Base-by-base conservation (phyloP, 805 yeast species). In the Yarrowia divulgata region DNA sequence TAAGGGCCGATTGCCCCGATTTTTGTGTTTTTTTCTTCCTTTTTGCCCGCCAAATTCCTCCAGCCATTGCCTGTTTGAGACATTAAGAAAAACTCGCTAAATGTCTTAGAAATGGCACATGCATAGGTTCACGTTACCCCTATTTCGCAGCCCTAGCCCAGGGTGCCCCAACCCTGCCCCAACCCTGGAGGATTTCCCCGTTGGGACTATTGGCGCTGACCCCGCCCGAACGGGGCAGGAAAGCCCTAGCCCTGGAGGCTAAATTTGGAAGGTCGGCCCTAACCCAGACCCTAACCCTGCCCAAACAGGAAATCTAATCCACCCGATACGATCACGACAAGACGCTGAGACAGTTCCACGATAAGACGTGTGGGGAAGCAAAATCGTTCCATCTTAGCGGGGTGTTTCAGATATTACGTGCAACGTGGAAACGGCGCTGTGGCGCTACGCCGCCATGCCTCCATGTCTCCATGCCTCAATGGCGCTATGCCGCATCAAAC, bases 51-150 rank as follows among this genome's bases (percentile, higher is more conserved):
- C n/a, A 13, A 52, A 13, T 37, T 34, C 35, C 35, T 50, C 29
- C 57, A 52, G 57, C 32, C 58, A 52, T 54, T 54, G 42, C 58
- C 60, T 14, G 19, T 37, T 54, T 54, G 60, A 54, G 60, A 54
- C 60, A 37, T 54, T 35, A 52, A 35, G 12, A 35, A 23, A 35
- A 7, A 7, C 58, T 54, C 60, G 60, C 60, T 39, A 54, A 52
- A 54, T 54, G 60, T 54, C 60, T 54, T 54, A 14, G 60, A 54
- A 54, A 52, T 52, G 43, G 43, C 43, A 52, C 43, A 52, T 52
- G 58, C 58, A 52, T 52, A 52, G 58, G 29, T 52, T 52, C 35
- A 52, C 58, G 58, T 54, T 37, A 37, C 60, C 60, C 60, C 60
- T 54, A 39, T 54, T 54, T 42, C 34, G 35, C 39, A 19, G 29